Conservation (phyloP, 2,329 filamentous ascomycete genomes). For the Xylaria sp. region DNA sequence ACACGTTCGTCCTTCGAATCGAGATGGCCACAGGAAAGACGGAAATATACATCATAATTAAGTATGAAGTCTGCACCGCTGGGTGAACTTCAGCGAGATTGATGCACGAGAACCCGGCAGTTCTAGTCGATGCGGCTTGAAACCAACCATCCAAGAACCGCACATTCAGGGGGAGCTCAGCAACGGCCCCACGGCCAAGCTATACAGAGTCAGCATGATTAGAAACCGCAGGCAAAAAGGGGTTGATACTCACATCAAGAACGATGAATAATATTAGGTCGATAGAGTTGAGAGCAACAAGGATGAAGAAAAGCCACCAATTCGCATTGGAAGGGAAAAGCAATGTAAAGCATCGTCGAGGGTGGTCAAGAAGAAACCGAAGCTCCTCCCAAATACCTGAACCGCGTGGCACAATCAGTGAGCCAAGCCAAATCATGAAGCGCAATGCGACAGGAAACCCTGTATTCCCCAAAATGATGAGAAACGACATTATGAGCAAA, state of each 20-base stretch:
- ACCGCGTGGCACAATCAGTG: constrained; percentile 70
- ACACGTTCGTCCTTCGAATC: constrained; percentile 93
- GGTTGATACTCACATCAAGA: constrained; percentile 74
- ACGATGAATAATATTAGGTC: constrained; percentile 93
- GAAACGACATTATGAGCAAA: constrained; percentile 80
- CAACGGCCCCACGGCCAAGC: constrained; percentile 78
- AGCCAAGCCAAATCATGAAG: constrained; percentile 87
- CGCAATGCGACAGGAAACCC: constrained; percentile 95
- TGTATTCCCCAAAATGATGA: constrained; percentile 95
- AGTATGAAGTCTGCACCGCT: constrained; percentile 90
- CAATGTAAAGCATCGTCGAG: constrained; percentile 93
- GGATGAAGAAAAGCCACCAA: constrained; percentile 94
- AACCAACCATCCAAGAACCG: constrained; percentile 89
- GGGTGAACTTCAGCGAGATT: constrained; percentile 83
- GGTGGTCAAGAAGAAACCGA: constrained; percentile 90
- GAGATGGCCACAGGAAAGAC: constrained; percentile 97
- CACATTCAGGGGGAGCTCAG: constrained; percentile 74
- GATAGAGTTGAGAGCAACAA: constrained; percentile 82
- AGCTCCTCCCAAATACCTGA: constrained; percentile 89
- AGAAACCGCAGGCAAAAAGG: background rate
- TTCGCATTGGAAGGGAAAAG: constrained; percentile 90
- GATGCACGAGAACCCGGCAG: constrained; percentile 88
- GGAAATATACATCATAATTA: constrained; percentile 99
- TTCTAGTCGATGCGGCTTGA: constrained; percentile 88
- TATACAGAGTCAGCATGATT: constrained; percentile 49